Conservation (phyloP, 257 asterid species). For the Solanum bukasovii region DNA sequence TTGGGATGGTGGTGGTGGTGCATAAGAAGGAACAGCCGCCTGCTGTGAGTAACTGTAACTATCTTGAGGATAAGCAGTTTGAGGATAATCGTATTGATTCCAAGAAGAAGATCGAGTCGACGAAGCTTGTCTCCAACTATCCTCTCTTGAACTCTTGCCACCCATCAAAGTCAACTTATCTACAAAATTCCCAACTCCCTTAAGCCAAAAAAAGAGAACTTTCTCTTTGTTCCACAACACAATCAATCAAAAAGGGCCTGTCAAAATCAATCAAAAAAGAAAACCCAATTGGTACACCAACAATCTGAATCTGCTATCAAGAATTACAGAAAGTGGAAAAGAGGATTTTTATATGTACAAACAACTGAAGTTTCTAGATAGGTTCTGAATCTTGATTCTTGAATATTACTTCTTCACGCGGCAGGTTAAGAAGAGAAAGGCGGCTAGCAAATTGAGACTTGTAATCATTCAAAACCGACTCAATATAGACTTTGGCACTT, state of each 20-base stretch:
- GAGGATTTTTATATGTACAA: background rate
- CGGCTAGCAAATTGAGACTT: background rate
- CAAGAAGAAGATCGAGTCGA: conserved; percentile 34
- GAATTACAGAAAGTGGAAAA: too few relatives aligned
- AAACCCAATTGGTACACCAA: background rate
- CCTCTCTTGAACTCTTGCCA: conserved; percentile 56
- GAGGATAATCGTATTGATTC: conserved; percentile 37
- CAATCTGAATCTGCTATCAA: background rate
- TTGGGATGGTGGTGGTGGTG: conserved; percentile 14
- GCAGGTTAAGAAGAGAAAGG: background rate
- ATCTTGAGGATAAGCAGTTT: conserved; percentile 31
- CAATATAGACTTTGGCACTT: background rate
- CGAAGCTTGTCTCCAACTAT: conserved; percentile 47
- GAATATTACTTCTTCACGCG: background rate
- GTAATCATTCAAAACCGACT: background rate
- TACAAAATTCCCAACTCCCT: background rate
- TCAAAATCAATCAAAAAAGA: conserved; percentile 17
- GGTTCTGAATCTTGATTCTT: background rate
- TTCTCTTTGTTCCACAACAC: background rate
- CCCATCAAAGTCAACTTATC: conserved; percentile 59
- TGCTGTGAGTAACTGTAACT: conserved; percentile 27
- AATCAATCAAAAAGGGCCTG: conserved; percentile 17
- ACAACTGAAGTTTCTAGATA: background rate
- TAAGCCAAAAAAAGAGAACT: background rate
- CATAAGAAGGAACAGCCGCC: conserved; percentile 30